phyloP scores from a whole-genome alignment of 495 filamentous ascomycete species.

The Aspergillus campestris region DNA sequence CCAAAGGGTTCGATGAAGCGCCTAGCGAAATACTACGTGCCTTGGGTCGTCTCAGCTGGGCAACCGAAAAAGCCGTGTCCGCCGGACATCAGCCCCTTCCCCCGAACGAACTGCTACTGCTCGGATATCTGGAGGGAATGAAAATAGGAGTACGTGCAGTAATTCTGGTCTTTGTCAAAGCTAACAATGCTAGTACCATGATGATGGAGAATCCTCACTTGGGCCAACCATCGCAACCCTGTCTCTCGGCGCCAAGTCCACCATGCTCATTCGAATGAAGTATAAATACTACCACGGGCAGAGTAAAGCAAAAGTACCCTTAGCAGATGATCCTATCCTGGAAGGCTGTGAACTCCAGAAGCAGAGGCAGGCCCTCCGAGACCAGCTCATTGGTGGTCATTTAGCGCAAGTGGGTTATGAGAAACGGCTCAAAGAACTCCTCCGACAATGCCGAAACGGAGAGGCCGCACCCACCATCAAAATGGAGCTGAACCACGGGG shows the following conservation, averaged over 20 bases:
- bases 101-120: slow-evolving; percentile 63
- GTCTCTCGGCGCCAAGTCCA: slow-evolving; percentile 60
- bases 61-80: slow-evolving; percentile 37
- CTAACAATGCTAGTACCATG: slow-evolving; percentile 57
- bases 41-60: slow-evolving; percentile 59
- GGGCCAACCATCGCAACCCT: slow-evolving; percentile 70
- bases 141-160: slow-evolving; percentile 53
- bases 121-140: slow-evolving; percentile 67
- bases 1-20: slow-evolving; percentile 54
- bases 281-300: slow-evolving; percentile 38
- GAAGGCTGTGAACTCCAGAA: slow-evolving; percentile 30
- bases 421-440: slow-evolving; percentile 4
- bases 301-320: slow-evolving; percentile 15
- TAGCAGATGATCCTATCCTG: slow-evolving; percentile 21
- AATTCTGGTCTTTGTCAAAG: not conserved
- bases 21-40: slow-evolving; percentile 46
- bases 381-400: slow-evolving; percentile 13
- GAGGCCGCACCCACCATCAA: slow-evolving; percentile 17
- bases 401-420: slow-evolving; percentile 16
- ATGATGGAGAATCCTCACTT: slow-evolving; percentile 71
- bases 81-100: slow-evolving; percentile 14
- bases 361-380: slow-evolving; percentile 30
- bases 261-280: slow-evolving; percentile 68
- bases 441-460: slow-evolving; percentile 5
- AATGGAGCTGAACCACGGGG: slow-evolving; percentile 61